These are phyloP conservation scores for Eurotiales sp. DNA, from an alignment of 2,329 filamentous ascomycete species.

Conservation along the genomic window DNA sequence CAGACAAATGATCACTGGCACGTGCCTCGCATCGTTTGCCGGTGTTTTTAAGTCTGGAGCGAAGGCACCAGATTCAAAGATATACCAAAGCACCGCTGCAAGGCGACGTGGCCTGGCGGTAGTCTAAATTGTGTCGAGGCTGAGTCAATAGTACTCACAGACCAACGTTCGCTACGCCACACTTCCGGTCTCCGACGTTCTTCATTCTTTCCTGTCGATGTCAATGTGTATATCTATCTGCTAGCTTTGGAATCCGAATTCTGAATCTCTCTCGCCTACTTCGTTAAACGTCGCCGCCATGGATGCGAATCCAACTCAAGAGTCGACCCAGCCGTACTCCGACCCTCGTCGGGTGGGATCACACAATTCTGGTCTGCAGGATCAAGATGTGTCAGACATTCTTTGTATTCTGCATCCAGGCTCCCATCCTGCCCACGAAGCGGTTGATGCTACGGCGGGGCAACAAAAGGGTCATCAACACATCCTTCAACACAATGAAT, in stretches of 20 bases:
- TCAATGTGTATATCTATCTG: background rate
- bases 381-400: slow-evolving; percentile 81
- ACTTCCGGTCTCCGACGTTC: background rate
- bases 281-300: slow-evolving; percentile 17
- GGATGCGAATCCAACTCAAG: slow-evolving; percentile 48
- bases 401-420: slow-evolving; percentile 82
- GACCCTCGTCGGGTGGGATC: slow-evolving; percentile 76
- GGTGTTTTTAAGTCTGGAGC: background rate
- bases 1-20: background rate
- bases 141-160: background rate
- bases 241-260: background rate
- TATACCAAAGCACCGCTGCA: background rate
- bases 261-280: background rate
- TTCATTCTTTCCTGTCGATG: background rate
- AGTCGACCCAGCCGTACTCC: slow-evolving; percentile 72
- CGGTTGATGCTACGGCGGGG: slow-evolving; percentile 58
- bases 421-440: slow-evolving; percentile 66
- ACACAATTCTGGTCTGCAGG: slow-evolving; percentile 76
- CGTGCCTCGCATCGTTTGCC: background rate
- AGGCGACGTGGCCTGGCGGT: background rate
- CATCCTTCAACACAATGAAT: slow-evolving; percentile 52
- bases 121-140: background rate
- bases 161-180: background rate
- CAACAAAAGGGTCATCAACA: slow-evolving; percentile 49
- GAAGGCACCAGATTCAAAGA: background rate